Evolutionary conservation across 148 eudicot species (phyloP), one percentile per base, ranked within the genome.

Genomic region (Cornus florida): DNA sequence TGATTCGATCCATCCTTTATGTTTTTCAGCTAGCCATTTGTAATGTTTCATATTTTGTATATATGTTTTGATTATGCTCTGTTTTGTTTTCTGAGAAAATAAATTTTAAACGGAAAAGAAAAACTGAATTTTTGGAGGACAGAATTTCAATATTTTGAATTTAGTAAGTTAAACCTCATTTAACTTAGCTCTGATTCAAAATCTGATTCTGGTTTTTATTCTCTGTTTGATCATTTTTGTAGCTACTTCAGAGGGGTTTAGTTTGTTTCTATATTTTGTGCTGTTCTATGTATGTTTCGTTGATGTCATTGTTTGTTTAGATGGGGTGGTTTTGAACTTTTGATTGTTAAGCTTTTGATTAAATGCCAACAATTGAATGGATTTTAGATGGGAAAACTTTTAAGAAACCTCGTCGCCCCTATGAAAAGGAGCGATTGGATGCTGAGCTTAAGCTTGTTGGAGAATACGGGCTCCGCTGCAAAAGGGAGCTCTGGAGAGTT

Each of bases 401-500:
- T 38, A 75, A 75, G 69, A 75, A 75, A 50, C 77, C 77, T 4
- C 77, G 77, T 62, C 77, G 77, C 17, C 77, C 77, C 7, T 75
- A 75, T 57, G 77, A 75, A 50, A 75, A 75, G 31, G 77, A 75
- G 46, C 43, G 77, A 12, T 62, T 75, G 77, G 77, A 75, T 62
- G 77, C 77, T 32, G 77, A 75, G 48, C 46, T 75, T 50, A 75
- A 75, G 77, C 77, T 75, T 33, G 77, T 75, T 23, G 77, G 77
- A 10, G 77, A 75, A 46, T 75, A 75, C 33, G 77, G 77, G 33
- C 77, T 75, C 50, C 67, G 77, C 43, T 24, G 46, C 68, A 75
- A 75, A 68, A 75, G 77, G 39, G 77, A 75, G 77, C 77, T 75
- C 68, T 75, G 77, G 77, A 75, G 77, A 50, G 77, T 75, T 59